These are phyloP conservation scores for Mangifera indica DNA, from an alignment of 345 rosid genomes.

Conservation along the genomic window DNA sequence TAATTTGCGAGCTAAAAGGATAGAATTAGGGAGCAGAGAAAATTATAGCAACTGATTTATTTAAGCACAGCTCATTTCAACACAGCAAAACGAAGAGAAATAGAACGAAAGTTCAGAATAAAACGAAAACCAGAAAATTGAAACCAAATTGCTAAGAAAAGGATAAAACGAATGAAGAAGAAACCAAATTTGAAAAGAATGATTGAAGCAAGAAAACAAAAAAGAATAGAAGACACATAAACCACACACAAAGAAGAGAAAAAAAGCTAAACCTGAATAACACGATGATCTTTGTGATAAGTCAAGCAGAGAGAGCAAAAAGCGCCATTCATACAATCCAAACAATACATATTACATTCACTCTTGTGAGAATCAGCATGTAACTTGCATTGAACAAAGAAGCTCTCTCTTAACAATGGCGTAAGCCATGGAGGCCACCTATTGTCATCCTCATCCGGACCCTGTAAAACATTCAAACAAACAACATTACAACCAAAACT, in stretches of 20 bases:
- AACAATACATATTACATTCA: slow-evolving; percentile 97
- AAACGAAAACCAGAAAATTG: slow-evolving; percentile 1
- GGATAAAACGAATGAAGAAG: slow-evolving; percentile 12
- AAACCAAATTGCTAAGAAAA: slow-evolving; percentile 21
- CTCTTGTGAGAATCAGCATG: slow-evolving; percentile 90
- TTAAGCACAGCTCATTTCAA: not conserved
- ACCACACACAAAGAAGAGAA: not conserved
- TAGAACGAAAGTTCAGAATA: not conserved
- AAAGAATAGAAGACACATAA: not conserved
- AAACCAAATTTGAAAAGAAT: not conserved
- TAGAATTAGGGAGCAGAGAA: not conserved
- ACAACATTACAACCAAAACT: not conserved
- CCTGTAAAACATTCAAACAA: slow-evolving; percentile 35
- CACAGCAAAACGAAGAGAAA: not conserved
- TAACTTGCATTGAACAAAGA: slow-evolving; percentile 85
- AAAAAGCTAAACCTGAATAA: slow-evolving; percentile 65
- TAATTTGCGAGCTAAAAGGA: not conserved
- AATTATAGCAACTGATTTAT: not conserved
- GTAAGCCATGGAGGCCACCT: slow-evolving; percentile 83
- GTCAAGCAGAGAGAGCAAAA: slow-evolving; percentile 79
- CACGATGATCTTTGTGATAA: slow-evolving; percentile 71
- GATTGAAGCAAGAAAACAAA: not conserved
- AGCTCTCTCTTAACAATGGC: slow-evolving; percentile 65
- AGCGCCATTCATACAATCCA: slow-evolving; percentile 82
- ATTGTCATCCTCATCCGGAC: slow-evolving; percentile 66